Percentiles rank a stretch among this genome's conserved stretches.
Evolutionary conservation across 192 early-diverging fungal genomes (phyloP).

Genomic region (Backusella mclennaniae): DNA sequence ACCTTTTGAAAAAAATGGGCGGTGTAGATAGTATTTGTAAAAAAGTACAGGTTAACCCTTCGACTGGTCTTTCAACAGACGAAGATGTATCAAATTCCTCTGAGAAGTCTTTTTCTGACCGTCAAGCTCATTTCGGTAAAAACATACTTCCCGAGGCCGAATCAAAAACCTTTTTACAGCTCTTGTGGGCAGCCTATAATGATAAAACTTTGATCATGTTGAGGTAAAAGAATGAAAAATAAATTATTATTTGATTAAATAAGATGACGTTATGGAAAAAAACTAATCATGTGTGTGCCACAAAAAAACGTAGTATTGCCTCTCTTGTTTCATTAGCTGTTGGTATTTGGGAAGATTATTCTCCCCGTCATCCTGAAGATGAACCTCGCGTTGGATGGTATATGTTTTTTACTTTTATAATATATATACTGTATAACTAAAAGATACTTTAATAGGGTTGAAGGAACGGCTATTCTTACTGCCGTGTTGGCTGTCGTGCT

Average conservation of each 20-base stretch:
- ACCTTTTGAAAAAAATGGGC: slow-evolving; percentile 55
- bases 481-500: slow-evolving; percentile 88
- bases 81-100: slow-evolving; percentile 27
- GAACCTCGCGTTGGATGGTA: slow-evolving; percentile 79
- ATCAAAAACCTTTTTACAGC: slow-evolving; percentile 52
- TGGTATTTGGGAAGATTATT: slow-evolving; percentile 82
- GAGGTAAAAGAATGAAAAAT: slow-evolving; percentile 3
- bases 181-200: slow-evolving; percentile 63
- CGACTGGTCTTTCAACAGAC: slow-evolving; percentile 53
- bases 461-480: slow-evolving; percentile 79
- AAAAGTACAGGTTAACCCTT: slow-evolving; percentile 60
- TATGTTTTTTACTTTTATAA: slow-evolving; percentile 16
- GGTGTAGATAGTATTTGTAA: slow-evolving; percentile 58
- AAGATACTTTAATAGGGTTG: slow-evolving; percentile 21
- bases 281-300: slow-evolving; percentile 5
- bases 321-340: slow-evolving; percentile 80
- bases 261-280: slow-evolving; percentile 44
- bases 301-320: slow-evolving; percentile 55
- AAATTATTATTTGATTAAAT: neutral
- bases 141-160: slow-evolving; percentile 54
- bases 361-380: slow-evolving; percentile 58
- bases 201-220: slow-evolving; percentile 63
- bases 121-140: slow-evolving; percentile 40
- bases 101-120: slow-evolving; percentile 38
- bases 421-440: neutral